Percentiles rank a stretch among this genome's conserved stretches.
These are phyloP conservation scores for Leccinum aurantiacum DNA, from an alignment of 768 basidiomycete genomes.

Conservation along the genomic window DNA sequence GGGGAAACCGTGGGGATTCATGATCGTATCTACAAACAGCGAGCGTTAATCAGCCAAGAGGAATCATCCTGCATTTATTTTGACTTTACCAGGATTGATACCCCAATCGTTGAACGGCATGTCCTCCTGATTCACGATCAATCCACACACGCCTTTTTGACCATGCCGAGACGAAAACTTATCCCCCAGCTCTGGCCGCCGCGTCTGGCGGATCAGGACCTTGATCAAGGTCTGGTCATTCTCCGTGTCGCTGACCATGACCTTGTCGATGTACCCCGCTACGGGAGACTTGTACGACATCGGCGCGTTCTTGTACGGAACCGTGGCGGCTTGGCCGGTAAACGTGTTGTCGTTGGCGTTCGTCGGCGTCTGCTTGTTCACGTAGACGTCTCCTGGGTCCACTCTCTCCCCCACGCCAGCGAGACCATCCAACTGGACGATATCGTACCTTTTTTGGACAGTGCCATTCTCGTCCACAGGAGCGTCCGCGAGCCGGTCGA, in stretches of 20 bases:
- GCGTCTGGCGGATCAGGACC: constrained; percentile 94
- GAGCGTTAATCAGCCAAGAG: constrained; percentile 14
- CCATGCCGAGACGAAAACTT: constrained; percentile 98
- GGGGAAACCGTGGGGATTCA: constrained; percentile 99
- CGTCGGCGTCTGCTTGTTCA: constrained; percentile 95
- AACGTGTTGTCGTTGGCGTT: constrained; percentile 92
- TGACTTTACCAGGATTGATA: constrained; percentile 70
- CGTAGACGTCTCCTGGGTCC: constrained; percentile 89
- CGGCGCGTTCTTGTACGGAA: constrained; percentile 89
- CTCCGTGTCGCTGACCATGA: constrained; percentile 95
- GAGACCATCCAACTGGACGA: constrained; percentile 89
- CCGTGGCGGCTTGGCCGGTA: constrained; percentile 77
- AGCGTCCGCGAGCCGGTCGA: constrained; percentile 92
- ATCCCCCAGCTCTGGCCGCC: constrained; percentile 95
- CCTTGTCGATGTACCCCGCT: constrained; percentile 94
- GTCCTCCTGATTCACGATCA: constrained; percentile 98
- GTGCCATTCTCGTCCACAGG: constrained; percentile 82
- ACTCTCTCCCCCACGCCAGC: constrained; percentile 94
- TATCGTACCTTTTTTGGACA: constrained; percentile 81
- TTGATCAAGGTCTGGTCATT: constrained; percentile 97
- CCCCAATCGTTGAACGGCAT: constrained; percentile 99
- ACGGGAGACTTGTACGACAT: constrained; percentile 94
- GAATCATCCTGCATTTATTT: not conserved
- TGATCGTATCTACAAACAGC: constrained; percentile 82
- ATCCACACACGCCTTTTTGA: constrained; percentile 97